Evolutionary conservation across 1,284 basidiomycete species (phyloP).

Genomic region (Prillingera fragicola): DNA sequence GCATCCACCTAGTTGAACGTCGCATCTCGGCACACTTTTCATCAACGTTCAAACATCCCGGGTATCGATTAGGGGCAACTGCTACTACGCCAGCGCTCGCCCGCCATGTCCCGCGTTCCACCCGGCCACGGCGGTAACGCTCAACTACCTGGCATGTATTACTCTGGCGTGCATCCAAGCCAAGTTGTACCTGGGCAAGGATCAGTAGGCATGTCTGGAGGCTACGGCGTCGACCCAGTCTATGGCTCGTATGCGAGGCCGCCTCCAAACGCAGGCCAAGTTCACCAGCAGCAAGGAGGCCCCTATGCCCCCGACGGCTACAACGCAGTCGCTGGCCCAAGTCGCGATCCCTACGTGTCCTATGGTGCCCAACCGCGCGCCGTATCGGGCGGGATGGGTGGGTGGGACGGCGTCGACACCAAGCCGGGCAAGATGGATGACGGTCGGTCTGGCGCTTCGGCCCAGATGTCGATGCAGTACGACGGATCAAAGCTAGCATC

Average conservation of each 20-base stretch:
- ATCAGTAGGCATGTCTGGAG: not conserved
- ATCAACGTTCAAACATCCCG: too few species aligned
- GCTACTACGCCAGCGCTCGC: not conserved
- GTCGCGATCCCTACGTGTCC: slow-evolving; percentile 12
- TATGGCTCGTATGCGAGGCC: not conserved
- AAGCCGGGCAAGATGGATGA: too few species aligned
- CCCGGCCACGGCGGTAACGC: slow-evolving; percentile 11
- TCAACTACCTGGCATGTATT: slow-evolving; percentile 12
- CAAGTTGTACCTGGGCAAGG: not conserved
- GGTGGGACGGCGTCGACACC: too few species aligned
- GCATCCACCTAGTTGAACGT: too few species aligned
- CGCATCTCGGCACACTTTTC: too few species aligned
- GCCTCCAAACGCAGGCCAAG: not conserved
- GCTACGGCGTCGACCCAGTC: not conserved
- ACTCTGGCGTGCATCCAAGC: slow-evolving; percentile 3
- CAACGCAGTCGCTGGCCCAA: slow-evolving; percentile 15
- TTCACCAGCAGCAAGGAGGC: not conserved
- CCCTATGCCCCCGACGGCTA: slow-evolving; percentile 4
- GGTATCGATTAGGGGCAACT: too few species aligned
- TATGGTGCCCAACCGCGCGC: too few species aligned
- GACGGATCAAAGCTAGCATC: too few species aligned
- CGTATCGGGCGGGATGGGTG: too few species aligned
- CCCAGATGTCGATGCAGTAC: too few species aligned
- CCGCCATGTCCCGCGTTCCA: slow-evolving; percentile 14
- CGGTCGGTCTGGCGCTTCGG: too few species aligned